These are phyloP conservation scores for Anisodus tanguticus DNA, from an alignment of 257 asterid species.

Conservation along the genomic window DNA sequence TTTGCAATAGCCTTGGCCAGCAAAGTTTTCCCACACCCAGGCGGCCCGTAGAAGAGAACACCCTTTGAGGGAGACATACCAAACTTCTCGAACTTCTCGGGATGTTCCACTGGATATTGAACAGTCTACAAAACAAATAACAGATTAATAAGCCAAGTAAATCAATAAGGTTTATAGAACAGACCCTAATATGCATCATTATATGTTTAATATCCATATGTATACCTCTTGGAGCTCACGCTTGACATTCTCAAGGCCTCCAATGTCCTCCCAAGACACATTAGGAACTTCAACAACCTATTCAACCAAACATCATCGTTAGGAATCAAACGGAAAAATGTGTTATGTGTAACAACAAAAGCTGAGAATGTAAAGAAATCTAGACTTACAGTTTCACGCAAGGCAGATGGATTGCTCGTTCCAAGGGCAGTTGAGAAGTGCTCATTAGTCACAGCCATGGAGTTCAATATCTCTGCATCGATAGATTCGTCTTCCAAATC, in stretches of 20 bases:
- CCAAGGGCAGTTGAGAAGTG: constrained; percentile 91
- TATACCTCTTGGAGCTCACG: constrained; percentile 94
- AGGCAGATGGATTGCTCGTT: constrained; percentile 93
- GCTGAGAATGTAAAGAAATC: constrained; percentile 4
- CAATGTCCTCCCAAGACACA: constrained; percentile 82
- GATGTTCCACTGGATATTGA: constrained; percentile 97
- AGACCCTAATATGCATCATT: neutral
- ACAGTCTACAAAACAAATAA: constrained; percentile 61
- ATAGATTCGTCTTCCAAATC: constrained; percentile 88
- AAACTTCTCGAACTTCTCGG: constrained; percentile 92
- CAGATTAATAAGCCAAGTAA: neutral
- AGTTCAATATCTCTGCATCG: constrained; percentile 87
- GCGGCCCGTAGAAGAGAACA: constrained; percentile 91
- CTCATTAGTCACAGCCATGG: constrained; percentile 93
- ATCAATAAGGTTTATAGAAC: neutral
- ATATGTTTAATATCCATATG: neutral
- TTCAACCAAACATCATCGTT: constrained; percentile 27
- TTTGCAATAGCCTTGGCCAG: constrained; percentile 94
- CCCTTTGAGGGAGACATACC: constrained; percentile 98
- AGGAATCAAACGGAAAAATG: neutral
- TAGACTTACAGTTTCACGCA: constrained; percentile 81
- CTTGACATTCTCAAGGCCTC: constrained; percentile 89
- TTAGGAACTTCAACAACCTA: constrained; percentile 96
- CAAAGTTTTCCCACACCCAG: constrained; percentile 90
- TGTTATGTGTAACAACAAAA: neutral